Conservation (phyloP, 352 stramenopile species). For the Pythium insidiosum region DNA sequence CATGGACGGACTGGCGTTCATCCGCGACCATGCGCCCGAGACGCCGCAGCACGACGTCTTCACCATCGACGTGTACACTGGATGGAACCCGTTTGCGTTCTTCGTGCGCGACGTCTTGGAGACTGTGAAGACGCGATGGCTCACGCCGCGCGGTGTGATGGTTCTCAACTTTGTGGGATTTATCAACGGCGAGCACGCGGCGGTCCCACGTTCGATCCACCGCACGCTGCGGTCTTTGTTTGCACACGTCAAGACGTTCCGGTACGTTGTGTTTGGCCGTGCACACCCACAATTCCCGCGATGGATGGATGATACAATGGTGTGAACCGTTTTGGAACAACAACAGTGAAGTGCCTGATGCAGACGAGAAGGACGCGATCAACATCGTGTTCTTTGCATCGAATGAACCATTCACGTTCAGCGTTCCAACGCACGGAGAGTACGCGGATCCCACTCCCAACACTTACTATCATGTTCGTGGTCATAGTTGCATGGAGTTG, state of each 20-base stretch:
- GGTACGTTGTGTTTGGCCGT: too few relatives aligned
- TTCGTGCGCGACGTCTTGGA: slow-evolving; percentile 55
- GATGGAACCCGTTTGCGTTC: slow-evolving; percentile 63
- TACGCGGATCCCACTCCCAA: slow-evolving; percentile 34
- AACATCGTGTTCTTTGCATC: slow-evolving; percentile 81
- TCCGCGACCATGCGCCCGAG: slow-evolving; percentile 27
- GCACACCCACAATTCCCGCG: too few relatives aligned
- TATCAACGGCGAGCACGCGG: slow-evolving; percentile 35
- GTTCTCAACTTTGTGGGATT: slow-evolving; percentile 78
- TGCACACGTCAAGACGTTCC: slow-evolving; percentile 54
- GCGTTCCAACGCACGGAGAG: slow-evolving; percentile 33
- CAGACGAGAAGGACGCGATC: slow-evolving; percentile 21
- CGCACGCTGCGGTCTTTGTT: slow-evolving; percentile 62
- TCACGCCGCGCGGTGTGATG: slow-evolving; percentile 42
- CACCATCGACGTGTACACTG: slow-evolving; percentile 63
- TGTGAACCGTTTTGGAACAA: too few relatives aligned
- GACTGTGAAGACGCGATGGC: slow-evolving; percentile 40
- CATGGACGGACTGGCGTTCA: slow-evolving; percentile 57
- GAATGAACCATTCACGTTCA: slow-evolving; percentile 56
- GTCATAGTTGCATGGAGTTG: slow-evolving; percentile 2
- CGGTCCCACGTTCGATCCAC: slow-evolving; percentile 59
- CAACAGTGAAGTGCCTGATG: slow-evolving; percentile 39
- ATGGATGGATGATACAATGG: neutral
- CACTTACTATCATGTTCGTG: slow-evolving; percentile 53
- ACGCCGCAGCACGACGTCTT: slow-evolving; percentile 42